Conservation (phyloP, 2,329 filamentous ascomycete species). For the Hymenoscyphus scutula region DNA sequence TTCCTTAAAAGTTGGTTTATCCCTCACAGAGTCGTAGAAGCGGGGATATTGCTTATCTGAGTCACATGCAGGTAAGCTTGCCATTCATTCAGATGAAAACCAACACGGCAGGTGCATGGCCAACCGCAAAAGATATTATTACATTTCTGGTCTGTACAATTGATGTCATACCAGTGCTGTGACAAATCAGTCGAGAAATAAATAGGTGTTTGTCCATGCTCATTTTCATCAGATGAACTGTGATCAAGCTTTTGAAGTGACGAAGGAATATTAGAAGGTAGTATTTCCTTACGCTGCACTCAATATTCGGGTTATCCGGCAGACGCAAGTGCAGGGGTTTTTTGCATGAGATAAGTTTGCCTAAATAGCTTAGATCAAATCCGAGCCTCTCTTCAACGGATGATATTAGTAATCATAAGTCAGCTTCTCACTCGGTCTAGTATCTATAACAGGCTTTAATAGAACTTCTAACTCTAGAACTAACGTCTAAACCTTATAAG, state of each 20-base stretch:
- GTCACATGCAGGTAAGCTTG: background rate
- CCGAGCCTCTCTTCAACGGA: too few species aligned
- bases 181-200: background rate
- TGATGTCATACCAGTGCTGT: background rate
- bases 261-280: background rate
- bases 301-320: too few species aligned
- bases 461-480: too few species aligned
- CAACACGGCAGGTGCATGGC: background rate
- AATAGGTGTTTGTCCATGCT: background rate
- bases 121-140: background rate
- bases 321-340: background rate
- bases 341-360: background rate
- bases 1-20: background rate
- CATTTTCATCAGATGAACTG: background rate
- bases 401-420: too few species aligned
- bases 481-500: too few species aligned
- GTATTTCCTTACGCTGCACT: background rate
- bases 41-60: constrained; percentile 1
- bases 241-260: background rate
- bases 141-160: background rate
- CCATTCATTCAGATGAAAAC: background rate
- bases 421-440: too few species aligned
- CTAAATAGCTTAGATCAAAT: background rate
- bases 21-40: background rate
- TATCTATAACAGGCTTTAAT: too few species aligned